Evolutionary conservation across 176 grass and related monocot species (phyloP).

Genomic region (Bolboschoenus planiculmis): DNA sequence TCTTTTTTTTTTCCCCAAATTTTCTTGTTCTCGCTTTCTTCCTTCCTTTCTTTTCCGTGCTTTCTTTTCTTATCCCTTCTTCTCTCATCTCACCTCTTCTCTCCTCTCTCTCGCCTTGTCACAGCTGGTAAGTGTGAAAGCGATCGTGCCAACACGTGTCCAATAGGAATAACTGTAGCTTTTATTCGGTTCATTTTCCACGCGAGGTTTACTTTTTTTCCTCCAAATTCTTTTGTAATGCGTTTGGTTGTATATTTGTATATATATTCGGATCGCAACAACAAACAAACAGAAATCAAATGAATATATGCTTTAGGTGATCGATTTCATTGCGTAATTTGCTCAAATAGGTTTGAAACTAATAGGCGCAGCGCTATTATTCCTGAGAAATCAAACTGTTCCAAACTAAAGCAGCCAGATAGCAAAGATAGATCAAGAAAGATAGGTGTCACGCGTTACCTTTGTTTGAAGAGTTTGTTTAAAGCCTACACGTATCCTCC

Average conservation of each 20-base stretch:
- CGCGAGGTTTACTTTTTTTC: background rate
- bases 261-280: background rate
- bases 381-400: background rate
- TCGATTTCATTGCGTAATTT: background rate
- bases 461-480: background rate
- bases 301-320: background rate
- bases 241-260: background rate
- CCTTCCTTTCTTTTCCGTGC: background rate
- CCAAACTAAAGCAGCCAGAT: background rate
- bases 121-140: background rate
- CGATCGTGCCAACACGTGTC: background rate
- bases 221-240: background rate
- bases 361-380: background rate
- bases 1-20: background rate
- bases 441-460: background rate
- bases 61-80: background rate
- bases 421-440: background rate
- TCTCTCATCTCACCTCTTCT: background rate
- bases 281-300: background rate
- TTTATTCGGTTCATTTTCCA: constrained; percentile 3
- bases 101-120: background rate
- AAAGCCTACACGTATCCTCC: constrained; percentile 9
- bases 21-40: background rate
- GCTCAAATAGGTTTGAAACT: background rate
- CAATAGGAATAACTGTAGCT: background rate